A percentile compares a stretch with the other conserved stretches of the same genome.
Conservation (phyloP, 2,329 filamentous ascomycete genomes). For the Didymella segeticola region DNA sequence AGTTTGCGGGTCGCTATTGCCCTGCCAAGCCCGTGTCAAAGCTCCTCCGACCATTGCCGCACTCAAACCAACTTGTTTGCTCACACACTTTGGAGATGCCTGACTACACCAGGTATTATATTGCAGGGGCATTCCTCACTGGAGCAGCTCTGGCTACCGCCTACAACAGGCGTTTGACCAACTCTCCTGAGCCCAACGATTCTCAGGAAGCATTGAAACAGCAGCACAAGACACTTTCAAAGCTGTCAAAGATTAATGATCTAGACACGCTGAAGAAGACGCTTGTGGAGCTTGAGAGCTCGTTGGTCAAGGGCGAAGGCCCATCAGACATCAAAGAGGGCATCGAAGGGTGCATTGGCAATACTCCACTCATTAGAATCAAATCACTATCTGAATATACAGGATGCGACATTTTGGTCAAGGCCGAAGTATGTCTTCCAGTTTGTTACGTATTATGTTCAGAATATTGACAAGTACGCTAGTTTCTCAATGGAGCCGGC, state of each 20-base stretch:
- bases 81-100: constrained; percentile 35
- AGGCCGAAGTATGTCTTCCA: constrained; percentile 71
- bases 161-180: constrained; percentile 20
- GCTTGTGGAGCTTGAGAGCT: constrained; percentile 26
- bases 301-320: constrained; percentile 16
- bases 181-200: constrained; percentile 25
- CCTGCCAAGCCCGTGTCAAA: constrained; percentile 40
- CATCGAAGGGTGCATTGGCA: constrained; percentile 90
- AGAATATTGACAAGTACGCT: constrained; percentile 4
- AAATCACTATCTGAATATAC: constrained; percentile 85
- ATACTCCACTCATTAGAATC: constrained; percentile 88
- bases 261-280: constrained; percentile 34
- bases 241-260: constrained; percentile 34
- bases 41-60: constrained; percentile 26
- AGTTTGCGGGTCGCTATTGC: constrained; percentile 25
- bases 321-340: constrained; percentile 68
- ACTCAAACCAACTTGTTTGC: constrained; percentile 16
- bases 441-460: not conserved
- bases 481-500: constrained; percentile 92
- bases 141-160: constrained; percentile 71
- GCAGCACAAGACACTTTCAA: constrained; percentile 29
- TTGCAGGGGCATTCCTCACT: constrained; percentile 76
- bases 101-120: constrained; percentile 59
- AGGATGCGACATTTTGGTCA: constrained; percentile 87
- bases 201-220: constrained; percentile 27